Base-by-base conservation (phyloP, 2,329 filamentous ascomycete species). In the Claviceps maximensis region DNA sequence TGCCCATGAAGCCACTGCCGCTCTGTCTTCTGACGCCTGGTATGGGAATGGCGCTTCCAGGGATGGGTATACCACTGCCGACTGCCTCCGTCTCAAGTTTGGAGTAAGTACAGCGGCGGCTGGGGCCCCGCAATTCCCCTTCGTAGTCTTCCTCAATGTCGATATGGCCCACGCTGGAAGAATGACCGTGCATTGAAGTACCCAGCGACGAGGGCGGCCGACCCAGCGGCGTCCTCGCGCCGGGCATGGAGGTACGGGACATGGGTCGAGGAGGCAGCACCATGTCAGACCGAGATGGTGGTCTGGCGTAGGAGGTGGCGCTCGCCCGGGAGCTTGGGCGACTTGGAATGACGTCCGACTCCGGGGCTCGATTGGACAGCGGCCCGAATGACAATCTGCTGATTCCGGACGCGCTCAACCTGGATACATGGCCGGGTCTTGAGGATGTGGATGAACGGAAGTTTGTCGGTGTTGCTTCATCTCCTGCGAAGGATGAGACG, bases 281-380 rank as follows among this genome's bases (percentile, higher is more conserved):
- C 68, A 76, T 74, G 36, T 80, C 78, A 19, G 70, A 72, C 55
- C 78, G 71, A 54, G 78, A 82, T 3, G 70, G 65, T 1, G 79
- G 78, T 45, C 78, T 72, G 45, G 74, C 75, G 54, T 75, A 76
- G 49, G 74, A 76, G 51, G 77, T 74, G 53, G 74, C 69, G 63
- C 83, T 86, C 60, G 84, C 80, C 58, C 86, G 82, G 62, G 86
- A 90, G 69, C 81, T 86, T 17, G 87, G 86, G 36, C 87, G 82
- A 55, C 70, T 72, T 33, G 86, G 81, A 54, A 69, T 72, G 42
- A 63, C 62, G 47, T 71, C 69, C 17, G 66, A 65, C 2, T 73
- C 73, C 15, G 75, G 75, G 49, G 71, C 72, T 45, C 80, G 74
- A 60, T 76, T 79, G 2, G 82, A 78, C 10, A 82, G 69, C 1